Percentiles rank a stretch among this genome's conserved stretches.
Evolutionary conservation across 129 eudicot genomes (phyloP).

Genomic region (Pittosporum tobira): DNA sequence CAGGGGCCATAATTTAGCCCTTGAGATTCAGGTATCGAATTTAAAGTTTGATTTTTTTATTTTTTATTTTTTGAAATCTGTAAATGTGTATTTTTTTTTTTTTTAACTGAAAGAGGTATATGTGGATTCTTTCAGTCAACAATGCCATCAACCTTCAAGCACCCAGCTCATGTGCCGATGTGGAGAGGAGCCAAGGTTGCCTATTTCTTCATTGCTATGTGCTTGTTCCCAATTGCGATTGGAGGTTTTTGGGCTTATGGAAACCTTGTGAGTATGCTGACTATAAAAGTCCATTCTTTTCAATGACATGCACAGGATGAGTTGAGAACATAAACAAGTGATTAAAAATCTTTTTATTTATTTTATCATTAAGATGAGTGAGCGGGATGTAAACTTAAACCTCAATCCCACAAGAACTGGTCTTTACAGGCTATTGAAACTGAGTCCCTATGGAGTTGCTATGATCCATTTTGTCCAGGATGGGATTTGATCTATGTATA

Average conservation of each 20-base stretch:
- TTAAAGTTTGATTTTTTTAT: not conserved
- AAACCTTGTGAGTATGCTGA: conserved; percentile 55
- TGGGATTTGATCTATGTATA: too few species aligned
- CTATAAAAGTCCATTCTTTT: not conserved
- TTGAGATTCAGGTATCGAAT: conserved; percentile 71
- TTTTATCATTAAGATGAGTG: too few species aligned
- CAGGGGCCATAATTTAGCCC: conserved; percentile 81
- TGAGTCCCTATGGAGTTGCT: too few species aligned
- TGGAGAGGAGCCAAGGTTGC: conserved; percentile 98
- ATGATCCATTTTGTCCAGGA: too few species aligned
- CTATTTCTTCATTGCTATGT: conserved; percentile 69
- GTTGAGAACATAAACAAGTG: too few species aligned
- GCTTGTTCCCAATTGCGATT: conserved; percentile 83
- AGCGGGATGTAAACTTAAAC: too few species aligned
- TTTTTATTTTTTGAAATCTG: not conserved
- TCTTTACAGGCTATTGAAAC: too few species aligned
- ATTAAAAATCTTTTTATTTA: too few species aligned
- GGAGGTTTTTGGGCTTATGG: conserved; percentile 99
- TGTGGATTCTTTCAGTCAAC: conserved; percentile 46
- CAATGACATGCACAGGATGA: not conserved
- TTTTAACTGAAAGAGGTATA: not conserved
- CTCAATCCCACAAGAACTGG: too few species aligned
- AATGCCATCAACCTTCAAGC: conserved; percentile 90
- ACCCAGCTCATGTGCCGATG: conserved; percentile 93
- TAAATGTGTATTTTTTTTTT: not conserved